Evolutionary conservation across 148 eudicot genomes (phyloP).

Genomic region (Rhododendron henanense): DNA sequence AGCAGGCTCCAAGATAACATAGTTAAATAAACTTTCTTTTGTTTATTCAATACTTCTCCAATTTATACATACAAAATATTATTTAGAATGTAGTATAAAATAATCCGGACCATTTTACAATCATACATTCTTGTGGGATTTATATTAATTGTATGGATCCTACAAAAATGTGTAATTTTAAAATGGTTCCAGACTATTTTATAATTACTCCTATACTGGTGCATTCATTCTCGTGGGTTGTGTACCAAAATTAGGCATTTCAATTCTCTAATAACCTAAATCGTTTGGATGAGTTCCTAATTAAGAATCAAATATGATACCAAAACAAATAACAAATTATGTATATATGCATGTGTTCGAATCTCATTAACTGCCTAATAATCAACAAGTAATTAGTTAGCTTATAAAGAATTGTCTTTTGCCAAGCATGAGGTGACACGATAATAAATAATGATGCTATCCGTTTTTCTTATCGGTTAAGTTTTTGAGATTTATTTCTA

Average conservation of each 20-base stretch:
- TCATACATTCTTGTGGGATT: no score
- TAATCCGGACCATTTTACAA: no score
- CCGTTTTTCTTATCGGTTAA: background rate
- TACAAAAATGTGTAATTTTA: no score
- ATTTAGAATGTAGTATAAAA: background rate
- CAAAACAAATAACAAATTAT: background rate
- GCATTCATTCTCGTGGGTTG: background rate
- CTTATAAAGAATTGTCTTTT: background rate
- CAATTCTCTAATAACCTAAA: background rate
- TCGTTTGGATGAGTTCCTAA: background rate
- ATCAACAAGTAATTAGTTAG: background rate
- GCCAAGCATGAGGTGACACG: background rate
- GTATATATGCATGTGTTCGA: background rate
- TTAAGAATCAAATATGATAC: background rate
- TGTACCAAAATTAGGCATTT: background rate
- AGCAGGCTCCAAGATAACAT: background rate
- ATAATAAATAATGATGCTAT: background rate
- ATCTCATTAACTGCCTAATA: background rate
- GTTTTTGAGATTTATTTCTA: background rate
- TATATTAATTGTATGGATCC: no score
- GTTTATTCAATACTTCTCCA: background rate
- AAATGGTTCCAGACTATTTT: no score
- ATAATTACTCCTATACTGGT: no score
- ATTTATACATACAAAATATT: background rate
- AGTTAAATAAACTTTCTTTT: background rate